phyloP scores from a whole-genome alignment of 202 grass and related monocot species.

The Saccharum hybrid region DNA sequence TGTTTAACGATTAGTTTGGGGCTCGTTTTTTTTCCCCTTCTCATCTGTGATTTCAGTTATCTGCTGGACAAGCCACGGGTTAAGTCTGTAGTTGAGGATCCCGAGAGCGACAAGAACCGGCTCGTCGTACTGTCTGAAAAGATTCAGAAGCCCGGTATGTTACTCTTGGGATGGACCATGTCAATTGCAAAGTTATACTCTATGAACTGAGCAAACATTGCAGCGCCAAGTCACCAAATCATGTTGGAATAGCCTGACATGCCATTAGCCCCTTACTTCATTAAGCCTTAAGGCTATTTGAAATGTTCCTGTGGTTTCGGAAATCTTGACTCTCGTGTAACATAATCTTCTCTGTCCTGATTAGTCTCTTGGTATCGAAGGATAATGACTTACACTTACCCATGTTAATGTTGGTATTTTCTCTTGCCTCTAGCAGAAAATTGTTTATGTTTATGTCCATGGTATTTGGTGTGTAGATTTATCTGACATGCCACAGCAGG shows the following conservation, averaged over 20 bases:
- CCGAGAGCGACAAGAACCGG: conserved; percentile 69
- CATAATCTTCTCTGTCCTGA: conserved; percentile 19
- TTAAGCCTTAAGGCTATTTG: neutral
- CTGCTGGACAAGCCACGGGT: conserved; percentile 79
- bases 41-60: conserved; percentile 44
- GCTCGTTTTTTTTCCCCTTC: conserved; percentile 12
- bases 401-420: conserved; percentile 3
- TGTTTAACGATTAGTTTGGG: neutral
- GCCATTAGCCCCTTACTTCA: neutral
- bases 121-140: conserved; percentile 86
- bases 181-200: neutral
- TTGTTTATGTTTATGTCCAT: neutral
- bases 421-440: conserved; percentile 18
- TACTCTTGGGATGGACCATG: conserved; percentile 22
- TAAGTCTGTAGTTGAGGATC: conserved; percentile 88
- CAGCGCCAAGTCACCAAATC: neutral
- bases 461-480: conserved; percentile 65
- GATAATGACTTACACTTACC: neutral
- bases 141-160: conserved; percentile 74
- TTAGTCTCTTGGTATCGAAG: conserved; percentile 5
- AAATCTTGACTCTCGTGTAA: neutral
- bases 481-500: conserved; percentile 67
- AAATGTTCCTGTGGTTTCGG: neutral
- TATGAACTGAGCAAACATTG: conserved; percentile 1
- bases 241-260: neutral